Base-by-base conservation (phyloP, 495 filamentous ascomycete genomes). In the Penicillium canescens region DNA sequence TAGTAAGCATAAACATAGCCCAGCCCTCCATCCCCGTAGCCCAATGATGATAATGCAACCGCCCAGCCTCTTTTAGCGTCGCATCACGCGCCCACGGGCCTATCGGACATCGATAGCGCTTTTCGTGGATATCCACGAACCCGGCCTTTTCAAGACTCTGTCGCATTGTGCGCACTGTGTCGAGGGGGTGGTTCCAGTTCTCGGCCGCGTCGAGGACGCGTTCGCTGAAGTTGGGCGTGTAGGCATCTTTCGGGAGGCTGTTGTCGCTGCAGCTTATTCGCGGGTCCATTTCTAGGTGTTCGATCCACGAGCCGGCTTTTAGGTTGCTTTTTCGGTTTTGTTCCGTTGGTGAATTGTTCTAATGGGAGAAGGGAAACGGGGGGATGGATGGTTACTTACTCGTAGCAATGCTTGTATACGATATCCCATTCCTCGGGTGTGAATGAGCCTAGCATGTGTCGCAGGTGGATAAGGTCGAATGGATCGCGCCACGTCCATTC, bases 241-340 rank as follows among this genome's bases (percentile, higher is more conserved):
- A 23, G 46, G 65, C 66, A 38, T 57, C 50, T 20, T 57, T 55
- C 9, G 50, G 49, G n/a, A 72, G 48, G 37, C 63, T 69, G 34
- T 61, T 56, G 63, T 81, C 79, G 54, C 77, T 73, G 54, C 63
- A 72, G 6, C 44, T 41, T 18, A 74, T 65, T 47, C 50, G 40
- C 43, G 67, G 64, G 39, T 63, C 55, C 8, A 78, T 59, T 44
- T 83, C 79, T 52, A 78, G 69, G 42, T 79, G 59, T 50, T 84
- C 81, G 34, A 81, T 61, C 62, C 75, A 82, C 28, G 73, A 79
- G 46, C 79, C 78, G 3, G 80, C 79, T 46, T 62, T 65, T 16
- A 63, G 57, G 50, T 62, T 60, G 12, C 46, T 49, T 9, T 33
- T 62, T 10, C 43, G 18, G 18, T 46, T 11, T 52, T 62, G 59